phyloP scores from a whole-genome alignment of 768 basidiomycete genomes.

The Leucosporidium scottii region DNA sequence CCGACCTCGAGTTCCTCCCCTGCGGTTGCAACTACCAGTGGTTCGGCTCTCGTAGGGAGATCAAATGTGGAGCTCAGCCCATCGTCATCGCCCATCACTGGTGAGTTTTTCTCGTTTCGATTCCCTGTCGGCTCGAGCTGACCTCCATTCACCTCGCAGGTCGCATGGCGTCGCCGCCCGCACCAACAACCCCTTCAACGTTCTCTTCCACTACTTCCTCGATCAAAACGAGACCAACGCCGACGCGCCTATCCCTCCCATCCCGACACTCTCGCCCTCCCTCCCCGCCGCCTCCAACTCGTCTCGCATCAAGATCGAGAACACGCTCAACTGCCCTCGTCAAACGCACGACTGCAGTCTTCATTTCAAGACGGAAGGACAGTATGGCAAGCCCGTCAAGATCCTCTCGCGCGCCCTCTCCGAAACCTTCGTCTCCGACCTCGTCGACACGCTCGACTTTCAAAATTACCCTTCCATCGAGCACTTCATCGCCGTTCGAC shows the following conservation, averaged over 20 bases:
- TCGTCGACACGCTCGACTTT: slow-evolving; percentile 15
- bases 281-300: slow-evolving; percentile 14
- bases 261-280: background rate
- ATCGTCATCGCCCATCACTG: slow-evolving; percentile 31
- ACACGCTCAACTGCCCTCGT: slow-evolving; percentile 30
- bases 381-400: slow-evolving; percentile 18
- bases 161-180: background rate
- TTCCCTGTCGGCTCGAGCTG: no score
- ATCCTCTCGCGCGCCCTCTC: slow-evolving; percentile 11
- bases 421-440: slow-evolving; percentile 24
- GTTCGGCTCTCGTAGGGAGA: slow-evolving; percentile 24
- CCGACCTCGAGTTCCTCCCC: slow-evolving; percentile 26
- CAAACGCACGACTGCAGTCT: slow-evolving; percentile 23
- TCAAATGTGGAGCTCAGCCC: slow-evolving; percentile 23
- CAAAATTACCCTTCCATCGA: slow-evolving; percentile 18
- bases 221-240: background rate
- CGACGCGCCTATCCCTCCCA: background rate
- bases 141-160: no score
- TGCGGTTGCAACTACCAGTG: slow-evolving; percentile 35
- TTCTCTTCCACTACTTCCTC: slow-evolving; percentile 27
- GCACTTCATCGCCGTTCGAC: slow-evolving; percentile 13
- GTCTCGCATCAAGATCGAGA: slow-evolving; percentile 10
- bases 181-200: slow-evolving; percentile 21
- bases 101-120: background rate
- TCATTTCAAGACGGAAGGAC: slow-evolving; percentile 2